phyloP scores from a whole-genome alignment of 768 basidiomycete genomes.

The Leucosporidium yakuticum region DNA sequence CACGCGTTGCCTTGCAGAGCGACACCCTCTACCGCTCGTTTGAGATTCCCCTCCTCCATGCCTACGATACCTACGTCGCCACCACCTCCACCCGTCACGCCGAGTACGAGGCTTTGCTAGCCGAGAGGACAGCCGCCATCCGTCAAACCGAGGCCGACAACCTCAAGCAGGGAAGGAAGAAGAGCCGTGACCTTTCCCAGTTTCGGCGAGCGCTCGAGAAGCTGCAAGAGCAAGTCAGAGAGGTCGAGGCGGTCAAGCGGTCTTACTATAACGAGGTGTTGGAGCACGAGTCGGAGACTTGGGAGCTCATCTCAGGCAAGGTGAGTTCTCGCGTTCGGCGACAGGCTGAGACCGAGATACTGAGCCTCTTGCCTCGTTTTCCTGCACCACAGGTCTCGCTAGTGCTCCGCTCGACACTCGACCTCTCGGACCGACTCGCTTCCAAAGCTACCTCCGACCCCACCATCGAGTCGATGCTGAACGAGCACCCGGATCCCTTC shows the following conservation, averaged over 20 bases:
- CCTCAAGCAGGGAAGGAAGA: slow-evolving; percentile 29
- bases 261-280: slow-evolving; percentile 31
- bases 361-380: neutral
- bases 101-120: slow-evolving; percentile 30
- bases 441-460: slow-evolving; percentile 34
- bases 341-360: neutral
- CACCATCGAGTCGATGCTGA: slow-evolving; percentile 29
- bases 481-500: slow-evolving; percentile 34
- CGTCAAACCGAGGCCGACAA: slow-evolving; percentile 36
- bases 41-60: slow-evolving; percentile 32
- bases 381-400: slow-evolving; percentile 17
- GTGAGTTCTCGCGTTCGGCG: neutral
- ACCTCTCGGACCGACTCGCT: slow-evolving; percentile 33
- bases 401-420: slow-evolving; percentile 29
- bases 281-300: slow-evolving; percentile 27
- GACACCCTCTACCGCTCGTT: slow-evolving; percentile 33
- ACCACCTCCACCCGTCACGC: slow-evolving; percentile 29
- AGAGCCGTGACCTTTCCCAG: slow-evolving; percentile 32
- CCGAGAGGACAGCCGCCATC: slow-evolving; percentile 27
- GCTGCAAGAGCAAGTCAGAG: slow-evolving; percentile 33
- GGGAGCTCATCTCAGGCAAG: slow-evolving; percentile 31
- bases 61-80: slow-evolving; percentile 29
- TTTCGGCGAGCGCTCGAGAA: slow-evolving; percentile 30
- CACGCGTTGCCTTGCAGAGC: slow-evolving; percentile 4
- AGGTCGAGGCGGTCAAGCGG: slow-evolving; percentile 33